Base-by-base conservation (phyloP, 2,329 filamentous ascomycete genomes). In the Paracoccidioides lutzii region DNA sequence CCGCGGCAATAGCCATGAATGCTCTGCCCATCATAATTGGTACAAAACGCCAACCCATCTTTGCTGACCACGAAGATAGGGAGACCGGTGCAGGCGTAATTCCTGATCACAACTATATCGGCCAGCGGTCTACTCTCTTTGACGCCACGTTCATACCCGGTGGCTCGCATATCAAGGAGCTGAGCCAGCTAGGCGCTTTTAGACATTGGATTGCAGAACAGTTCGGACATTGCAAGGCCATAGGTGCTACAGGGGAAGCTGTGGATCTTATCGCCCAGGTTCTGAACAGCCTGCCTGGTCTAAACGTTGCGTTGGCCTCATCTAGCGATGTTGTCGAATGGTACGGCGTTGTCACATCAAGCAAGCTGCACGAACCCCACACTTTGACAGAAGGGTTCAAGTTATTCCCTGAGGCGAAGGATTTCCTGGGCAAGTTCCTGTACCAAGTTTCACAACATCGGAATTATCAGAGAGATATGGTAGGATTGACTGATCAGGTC, bases 171-270 rank as follows among this genome's bases (percentile, higher is more conserved):
- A 71, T 87, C 46, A 73, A 78, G 53, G 81, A 81, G 0, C 78
- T 93, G 0, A 72, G 77, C 55, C 81, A 83, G 73, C 88, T 79
- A 58, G 87, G 88, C 0, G 83, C 87, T 15, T 85, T 85, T 0
- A 65, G 86, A 1, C 84, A 91, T 73, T 93, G 85, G 81, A 73
- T 91, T 3, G 79, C 85, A 2, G 88, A 93, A 68, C 84, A 87
- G 0, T 93, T 91, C 62, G 87, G 87, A 0, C 88, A 93, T 60
- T 76, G 90, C 52, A 93, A 93, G 75, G 75, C 86, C 1, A 85
- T 93, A 30, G 88, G 82, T 1, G 88, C 84, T 0, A 85, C 84
- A 0, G 87, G 85, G 0, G 86, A 90, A 65, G 87, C 77, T 0
- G 80, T 88, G 0, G 74, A 80, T 2, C 73, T 91, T 43, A 75